phyloP scores from a whole-genome alignment of 2,329 filamentous ascomycete species.

The Purpureocillium takamizusanense region DNA sequence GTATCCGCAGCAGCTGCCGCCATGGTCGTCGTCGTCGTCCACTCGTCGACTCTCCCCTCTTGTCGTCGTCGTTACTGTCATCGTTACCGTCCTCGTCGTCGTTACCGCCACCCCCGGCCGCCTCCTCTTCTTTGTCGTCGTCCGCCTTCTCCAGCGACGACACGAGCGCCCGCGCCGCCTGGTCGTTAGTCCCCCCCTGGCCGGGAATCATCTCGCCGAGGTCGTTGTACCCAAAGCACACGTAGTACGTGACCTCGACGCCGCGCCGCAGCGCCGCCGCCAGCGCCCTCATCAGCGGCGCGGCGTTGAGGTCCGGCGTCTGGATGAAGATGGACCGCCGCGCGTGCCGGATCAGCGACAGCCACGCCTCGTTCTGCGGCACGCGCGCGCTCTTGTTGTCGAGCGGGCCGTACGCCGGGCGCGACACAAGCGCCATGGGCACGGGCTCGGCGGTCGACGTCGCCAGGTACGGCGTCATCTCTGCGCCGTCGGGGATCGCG shows the following conservation, averaged over 20 bases:
- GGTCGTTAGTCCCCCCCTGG: slow-evolving; percentile 70
- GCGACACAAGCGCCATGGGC: slow-evolving; percentile 64
- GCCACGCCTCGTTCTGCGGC: slow-evolving; percentile 69
- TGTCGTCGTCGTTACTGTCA: too few species aligned
- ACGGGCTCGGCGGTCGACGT: slow-evolving; percentile 39
- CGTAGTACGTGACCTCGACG: slow-evolving; percentile 58
- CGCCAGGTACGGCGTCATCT: slow-evolving; percentile 57
- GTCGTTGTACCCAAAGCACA: slow-evolving; percentile 75
- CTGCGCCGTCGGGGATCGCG: slow-evolving; percentile 38
- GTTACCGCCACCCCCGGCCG: too few species aligned
- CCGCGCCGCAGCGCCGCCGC: slow-evolving; percentile 57
- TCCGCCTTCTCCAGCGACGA: too few species aligned
- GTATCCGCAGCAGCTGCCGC: slow-evolving; percentile 40
- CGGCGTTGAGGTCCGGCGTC: slow-evolving; percentile 67
- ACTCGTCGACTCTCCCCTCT: too few species aligned
- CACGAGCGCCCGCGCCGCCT: slow-evolving; percentile 54
- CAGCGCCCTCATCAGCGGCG: slow-evolving; percentile 55
- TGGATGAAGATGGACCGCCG: slow-evolving; percentile 63
- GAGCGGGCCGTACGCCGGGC: slow-evolving; percentile 56
- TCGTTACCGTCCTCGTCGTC: too few species aligned
- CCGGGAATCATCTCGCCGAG: slow-evolving; percentile 65
- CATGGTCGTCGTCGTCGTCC: too few species aligned
- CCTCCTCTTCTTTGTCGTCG: too few species aligned
- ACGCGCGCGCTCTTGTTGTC: slow-evolving; percentile 52
- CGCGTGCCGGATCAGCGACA: slow-evolving; percentile 60